phyloP scores from a whole-genome alignment of 140 eudicot species.

The Senecio squalidus region DNA sequence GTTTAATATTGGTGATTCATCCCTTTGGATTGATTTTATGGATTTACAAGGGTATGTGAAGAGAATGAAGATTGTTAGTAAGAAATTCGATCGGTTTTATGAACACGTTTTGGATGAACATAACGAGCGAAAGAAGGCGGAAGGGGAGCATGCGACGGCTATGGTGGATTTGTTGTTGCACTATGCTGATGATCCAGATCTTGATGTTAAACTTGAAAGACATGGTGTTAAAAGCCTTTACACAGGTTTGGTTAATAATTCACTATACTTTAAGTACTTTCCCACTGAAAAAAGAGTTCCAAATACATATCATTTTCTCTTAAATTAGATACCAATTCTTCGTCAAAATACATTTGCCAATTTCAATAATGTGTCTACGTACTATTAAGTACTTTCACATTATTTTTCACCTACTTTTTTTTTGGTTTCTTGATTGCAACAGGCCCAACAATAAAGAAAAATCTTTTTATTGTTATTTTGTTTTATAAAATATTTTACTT shows the following conservation, averaged over 20 bases:
- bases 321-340: neutral
- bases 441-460: too few species aligned
- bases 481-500: too few species aligned
- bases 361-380: too few species aligned
- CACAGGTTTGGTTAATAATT: slow-evolving; percentile 47
- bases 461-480: too few species aligned
- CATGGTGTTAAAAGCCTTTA: slow-evolving; percentile 87
- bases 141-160: slow-evolving; percentile 38
- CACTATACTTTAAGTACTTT: too few species aligned
- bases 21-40: slow-evolving; percentile 59
- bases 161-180: slow-evolving; percentile 87
- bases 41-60: slow-evolving; percentile 89
- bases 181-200: slow-evolving; percentile 66
- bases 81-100: slow-evolving; percentile 73
- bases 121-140: slow-evolving; percentile 34
- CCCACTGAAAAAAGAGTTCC: too few species aligned
- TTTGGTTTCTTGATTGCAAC: too few species aligned
- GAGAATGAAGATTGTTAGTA: slow-evolving; percentile 78
- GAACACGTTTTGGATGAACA: slow-evolving; percentile 81
- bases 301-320: too few species aligned
- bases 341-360: neutral
- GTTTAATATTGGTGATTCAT: slow-evolving; percentile 77
- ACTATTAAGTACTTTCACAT: too few species aligned
- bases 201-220: slow-evolving; percentile 81
- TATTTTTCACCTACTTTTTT: too few species aligned